These are phyloP conservation scores for Alternaria solani DNA, from an alignment of 2,329 filamentous ascomycete species.

Conservation along the genomic window DNA sequence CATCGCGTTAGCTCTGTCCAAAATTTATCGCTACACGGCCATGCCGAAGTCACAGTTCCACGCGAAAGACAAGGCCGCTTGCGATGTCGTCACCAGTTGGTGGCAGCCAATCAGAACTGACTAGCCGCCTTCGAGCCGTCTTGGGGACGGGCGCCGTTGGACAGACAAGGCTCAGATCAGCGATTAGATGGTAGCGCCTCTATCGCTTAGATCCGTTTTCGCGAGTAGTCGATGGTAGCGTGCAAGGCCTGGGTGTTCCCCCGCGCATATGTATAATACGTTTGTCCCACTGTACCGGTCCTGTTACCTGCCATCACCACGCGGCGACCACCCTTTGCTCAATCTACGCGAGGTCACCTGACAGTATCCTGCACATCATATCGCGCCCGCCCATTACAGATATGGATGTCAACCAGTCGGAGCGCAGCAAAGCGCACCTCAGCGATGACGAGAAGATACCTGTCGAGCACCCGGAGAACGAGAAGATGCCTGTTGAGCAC, in stretches of 20 bases:
- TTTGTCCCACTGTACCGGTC: constrained; percentile 12
- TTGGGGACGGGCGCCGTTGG: constrained; percentile 15
- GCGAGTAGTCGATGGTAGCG: constrained; percentile 16
- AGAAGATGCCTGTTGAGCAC: constrained; percentile 6
- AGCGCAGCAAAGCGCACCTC: constrained; percentile 1
- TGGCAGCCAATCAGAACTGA: constrained; percentile 9
- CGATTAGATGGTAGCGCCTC: constrained; percentile 19
- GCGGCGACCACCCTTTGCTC: constrained; percentile 7
- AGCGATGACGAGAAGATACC: constrained; percentile 5
- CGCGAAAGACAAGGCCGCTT: constrained; percentile 7
- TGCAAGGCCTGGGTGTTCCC: constrained; percentile 6
- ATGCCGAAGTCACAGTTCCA: constrained; percentile 7
- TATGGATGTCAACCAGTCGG: constrained; percentile 14
- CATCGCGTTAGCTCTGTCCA: constrained; percentile 11
- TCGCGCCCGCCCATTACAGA: neutral
- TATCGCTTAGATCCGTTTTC: constrained; percentile 29
- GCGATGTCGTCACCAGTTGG: constrained; percentile 10
- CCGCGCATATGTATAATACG: constrained; percentile 22
- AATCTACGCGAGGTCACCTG: constrained; percentile 16
- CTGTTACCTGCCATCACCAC: constrained; percentile 3
- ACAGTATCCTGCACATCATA: neutral
- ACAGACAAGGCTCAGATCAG: constrained; percentile 12
- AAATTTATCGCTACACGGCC: constrained; percentile 10
- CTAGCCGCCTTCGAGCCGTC: constrained; percentile 16
- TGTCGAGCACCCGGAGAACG: neutral